Conservation (phyloP, 1,284 basidiomycete species). For the Paramarasmius palmivorus region DNA sequence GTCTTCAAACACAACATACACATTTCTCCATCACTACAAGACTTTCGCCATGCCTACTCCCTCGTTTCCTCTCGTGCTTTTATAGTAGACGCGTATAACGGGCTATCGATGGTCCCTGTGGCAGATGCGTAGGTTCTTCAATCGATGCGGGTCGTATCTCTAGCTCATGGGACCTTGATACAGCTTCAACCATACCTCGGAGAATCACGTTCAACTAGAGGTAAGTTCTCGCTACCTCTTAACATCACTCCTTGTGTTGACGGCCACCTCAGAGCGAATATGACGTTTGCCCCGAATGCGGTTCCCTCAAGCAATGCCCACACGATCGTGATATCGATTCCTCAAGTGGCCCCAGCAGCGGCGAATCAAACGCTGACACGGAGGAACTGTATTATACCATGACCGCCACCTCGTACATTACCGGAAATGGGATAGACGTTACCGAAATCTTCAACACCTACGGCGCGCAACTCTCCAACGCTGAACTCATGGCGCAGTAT, state of each 20-base stretch:
- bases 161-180: neutral
- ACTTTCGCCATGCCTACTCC: slow-evolving; percentile 73
- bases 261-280: slow-evolving; percentile 64
- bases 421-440: slow-evolving; percentile 36
- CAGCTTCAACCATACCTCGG: neutral
- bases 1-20: slow-evolving; percentile 22
- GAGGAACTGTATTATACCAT: slow-evolving; percentile 59
- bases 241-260: neutral
- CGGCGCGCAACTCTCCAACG: slow-evolving; percentile 70
- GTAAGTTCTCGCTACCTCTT: neutral
- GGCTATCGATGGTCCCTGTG: slow-evolving; percentile 85
- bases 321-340: slow-evolving; percentile 55
- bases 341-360: slow-evolving; percentile 3
- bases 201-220: slow-evolving; percentile 14
- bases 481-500: slow-evolving; percentile 71
- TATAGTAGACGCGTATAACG: slow-evolving; percentile 84
- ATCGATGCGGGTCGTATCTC: too few species aligned
- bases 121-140: slow-evolving; percentile 87
- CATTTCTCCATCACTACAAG: slow-evolving; percentile 36
- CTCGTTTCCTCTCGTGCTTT: slow-evolving; percentile 89
- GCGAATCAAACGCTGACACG: slow-evolving; percentile 20
- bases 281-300: slow-evolving; percentile 82
- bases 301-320: slow-evolving; percentile 68
- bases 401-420: slow-evolving; percentile 57
- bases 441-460: slow-evolving; percentile 88